These are phyloP conservation scores for Rachicladosporium sp. DNA, from an alignment of 2,329 filamentous ascomycete species.

Conservation along the genomic window DNA sequence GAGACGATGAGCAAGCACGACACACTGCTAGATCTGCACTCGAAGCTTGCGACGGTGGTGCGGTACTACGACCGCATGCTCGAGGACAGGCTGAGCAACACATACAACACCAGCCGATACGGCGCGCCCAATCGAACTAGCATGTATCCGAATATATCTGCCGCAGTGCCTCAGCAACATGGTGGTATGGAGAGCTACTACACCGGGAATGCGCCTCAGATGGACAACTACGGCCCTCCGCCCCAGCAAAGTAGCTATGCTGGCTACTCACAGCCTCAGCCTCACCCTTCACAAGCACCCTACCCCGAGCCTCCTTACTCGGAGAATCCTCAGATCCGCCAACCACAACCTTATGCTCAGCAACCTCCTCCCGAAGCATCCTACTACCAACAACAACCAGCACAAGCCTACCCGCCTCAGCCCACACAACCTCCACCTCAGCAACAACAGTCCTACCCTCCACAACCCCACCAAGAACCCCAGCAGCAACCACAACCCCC, in stretches of 20 bases:
- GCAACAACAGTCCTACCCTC: constrained; percentile 17
- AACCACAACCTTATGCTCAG: constrained; percentile 23
- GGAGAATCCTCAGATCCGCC: constrained; percentile 14
- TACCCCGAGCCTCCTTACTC: constrained; percentile 23
- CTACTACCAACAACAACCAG: constrained; percentile 18
- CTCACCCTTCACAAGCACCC: constrained; percentile 25
- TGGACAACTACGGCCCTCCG: constrained; percentile 32
- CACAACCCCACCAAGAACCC: constrained; percentile 7
- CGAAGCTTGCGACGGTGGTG: constrained; percentile 90
- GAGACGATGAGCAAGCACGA: constrained; percentile 99
- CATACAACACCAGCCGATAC: constrained; percentile 64
- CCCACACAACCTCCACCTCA: constrained; percentile 14
- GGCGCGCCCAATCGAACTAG: constrained; percentile 35
- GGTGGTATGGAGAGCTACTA: constrained; percentile 70
- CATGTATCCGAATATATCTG: constrained; percentile 60
- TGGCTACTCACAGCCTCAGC: constrained; percentile 29
- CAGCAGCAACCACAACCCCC: constrained; percentile 11
- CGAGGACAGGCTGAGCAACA: constrained; percentile 84
- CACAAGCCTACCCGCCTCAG: constrained; percentile 25
- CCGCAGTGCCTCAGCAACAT: constrained; percentile 31
- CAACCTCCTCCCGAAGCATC: constrained; percentile 11
- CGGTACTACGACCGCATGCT: constrained; percentile 97
- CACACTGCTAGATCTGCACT: constrained; percentile 82
- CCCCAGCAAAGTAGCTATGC: constrained; percentile 41
- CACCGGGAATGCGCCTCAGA: constrained; percentile 47